phyloP scores from a whole-genome alignment of 177 flowering plant species.

The Vitis hybrid region DNA sequence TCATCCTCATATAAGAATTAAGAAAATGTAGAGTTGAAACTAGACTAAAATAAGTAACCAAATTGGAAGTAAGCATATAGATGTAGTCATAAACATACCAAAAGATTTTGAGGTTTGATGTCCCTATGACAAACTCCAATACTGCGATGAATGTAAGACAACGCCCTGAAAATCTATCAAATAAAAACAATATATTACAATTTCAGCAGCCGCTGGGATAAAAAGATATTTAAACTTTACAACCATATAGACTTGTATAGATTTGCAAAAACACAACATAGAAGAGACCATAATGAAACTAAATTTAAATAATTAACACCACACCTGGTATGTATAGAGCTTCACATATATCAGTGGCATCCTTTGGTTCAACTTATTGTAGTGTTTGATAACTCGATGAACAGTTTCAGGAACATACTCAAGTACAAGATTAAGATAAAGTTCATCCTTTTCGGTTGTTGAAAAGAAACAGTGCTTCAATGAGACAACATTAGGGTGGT shows the following conservation, averaged over 20 bases:
- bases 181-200: slow-evolving; percentile 7
- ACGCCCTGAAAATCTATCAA: slow-evolving; percentile 83
- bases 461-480: slow-evolving; percentile 80
- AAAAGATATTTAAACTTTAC: neutral
- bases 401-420: slow-evolving; percentile 82
- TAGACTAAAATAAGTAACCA: no score
- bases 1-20: no score
- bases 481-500: slow-evolving; percentile 73
- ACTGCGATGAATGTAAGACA: slow-evolving; percentile 79
- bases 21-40: no score
- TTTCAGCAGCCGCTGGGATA: neutral
- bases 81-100: slow-evolving; percentile 44
- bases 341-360: slow-evolving; percentile 74
- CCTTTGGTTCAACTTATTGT: slow-evolving; percentile 68
- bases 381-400: slow-evolving; percentile 69
- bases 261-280: neutral
- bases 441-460: slow-evolving; percentile 72
- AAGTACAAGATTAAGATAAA: slow-evolving; percentile 67
- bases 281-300: neutral
- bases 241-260: neutral
- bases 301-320: neutral
- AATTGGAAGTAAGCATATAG: no score
- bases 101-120: slow-evolving; percentile 91
- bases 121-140: slow-evolving; percentile 94
- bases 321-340: slow-evolving; percentile 68